Conservation (phyloP, 352 stramenopile species). For the Aphanomyces euteiches region DNA sequence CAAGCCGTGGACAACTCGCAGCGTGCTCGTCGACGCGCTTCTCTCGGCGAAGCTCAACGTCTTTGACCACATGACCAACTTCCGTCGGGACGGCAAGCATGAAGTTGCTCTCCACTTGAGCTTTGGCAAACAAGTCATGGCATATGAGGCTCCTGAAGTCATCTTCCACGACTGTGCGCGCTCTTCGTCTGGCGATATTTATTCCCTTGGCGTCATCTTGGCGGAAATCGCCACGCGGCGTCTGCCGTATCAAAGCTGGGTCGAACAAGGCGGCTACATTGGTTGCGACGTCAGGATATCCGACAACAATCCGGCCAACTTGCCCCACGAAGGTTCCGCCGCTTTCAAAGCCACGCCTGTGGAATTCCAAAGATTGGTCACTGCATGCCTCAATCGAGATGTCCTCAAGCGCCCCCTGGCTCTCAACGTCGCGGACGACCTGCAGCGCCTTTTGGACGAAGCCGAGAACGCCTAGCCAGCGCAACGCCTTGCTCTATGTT, state of each 20-base stretch:
- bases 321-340: constrained; percentile 3
- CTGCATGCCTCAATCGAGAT: constrained; percentile 6
- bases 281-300: constrained; percentile 10
- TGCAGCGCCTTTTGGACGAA: neutral
- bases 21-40: constrained; percentile 51
- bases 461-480: neutral
- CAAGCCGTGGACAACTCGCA: constrained; percentile 37
- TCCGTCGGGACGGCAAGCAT: neutral
- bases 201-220: constrained; percentile 58
- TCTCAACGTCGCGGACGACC: neutral
- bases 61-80: constrained; percentile 49
- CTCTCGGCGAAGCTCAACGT: constrained; percentile 60
- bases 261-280: constrained; percentile 2
- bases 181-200: constrained; percentile 45
- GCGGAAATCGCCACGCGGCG: constrained; percentile 51
- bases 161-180: constrained; percentile 35
- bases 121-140: constrained; percentile 54
- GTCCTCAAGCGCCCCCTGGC: neutral
- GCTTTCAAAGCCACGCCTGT: neutral
- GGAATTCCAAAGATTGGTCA: neutral
- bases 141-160: constrained; percentile 56
- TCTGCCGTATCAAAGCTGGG: constrained; percentile 38
- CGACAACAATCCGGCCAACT: neutral
- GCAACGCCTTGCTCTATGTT: too few species aligned
- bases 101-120: constrained; percentile 7